phyloP scores from a whole-genome alignment of 352 stramenopile species.

The Porosira glacialis region DNA sequence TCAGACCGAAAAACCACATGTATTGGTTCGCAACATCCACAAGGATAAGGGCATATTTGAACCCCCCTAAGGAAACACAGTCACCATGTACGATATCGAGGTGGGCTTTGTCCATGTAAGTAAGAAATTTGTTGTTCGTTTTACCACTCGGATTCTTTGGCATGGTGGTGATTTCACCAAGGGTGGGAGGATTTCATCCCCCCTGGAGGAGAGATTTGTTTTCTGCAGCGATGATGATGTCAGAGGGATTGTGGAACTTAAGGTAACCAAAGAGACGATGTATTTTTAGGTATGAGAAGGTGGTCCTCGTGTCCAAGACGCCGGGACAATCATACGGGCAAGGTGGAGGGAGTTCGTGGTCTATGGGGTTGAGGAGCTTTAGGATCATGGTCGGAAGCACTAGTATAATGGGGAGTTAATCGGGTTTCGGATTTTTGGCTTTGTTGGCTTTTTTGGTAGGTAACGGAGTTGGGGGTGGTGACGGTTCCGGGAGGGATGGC shows the following conservation, averaged over 20 bases:
- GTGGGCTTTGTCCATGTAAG: background rate
- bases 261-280: conserved; percentile 1
- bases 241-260: background rate
- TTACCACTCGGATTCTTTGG: background rate
- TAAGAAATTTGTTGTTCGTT: background rate
- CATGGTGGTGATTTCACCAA: background rate
- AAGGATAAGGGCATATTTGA: conserved; percentile 2
- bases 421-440: background rate
- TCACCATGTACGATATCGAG: background rate
- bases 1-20: conserved; percentile 1
- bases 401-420: background rate
- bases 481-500: background rate
- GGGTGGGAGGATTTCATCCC: background rate
- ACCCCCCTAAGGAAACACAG: background rate
- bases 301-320: conserved; percentile 14
- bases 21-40: background rate
- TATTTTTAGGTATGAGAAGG: conserved; percentile 12
- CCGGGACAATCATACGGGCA: conserved; percentile 24
- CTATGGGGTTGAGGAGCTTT: background rate
- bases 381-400: background rate
- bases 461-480: background rate
- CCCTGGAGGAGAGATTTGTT: background rate
- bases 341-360: conserved; percentile 1
- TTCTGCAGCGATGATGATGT: background rate
- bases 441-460: background rate